These are phyloP conservation scores for Rhamnella rubrinervis DNA, from an alignment of 331 rosid genomes.

Conservation along the genomic window DNA sequence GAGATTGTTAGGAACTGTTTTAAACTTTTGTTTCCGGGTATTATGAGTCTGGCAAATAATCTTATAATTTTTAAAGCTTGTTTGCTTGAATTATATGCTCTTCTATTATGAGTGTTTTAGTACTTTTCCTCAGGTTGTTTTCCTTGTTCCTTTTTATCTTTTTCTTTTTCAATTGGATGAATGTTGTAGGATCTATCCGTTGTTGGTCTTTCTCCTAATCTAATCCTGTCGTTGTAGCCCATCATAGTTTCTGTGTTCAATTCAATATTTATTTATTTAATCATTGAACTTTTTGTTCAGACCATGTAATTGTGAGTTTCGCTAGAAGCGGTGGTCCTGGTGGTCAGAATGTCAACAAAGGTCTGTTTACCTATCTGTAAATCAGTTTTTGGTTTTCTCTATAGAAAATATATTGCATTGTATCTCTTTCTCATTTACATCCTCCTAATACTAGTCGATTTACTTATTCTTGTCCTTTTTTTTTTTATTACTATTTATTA, in stretches of 20 bases:
- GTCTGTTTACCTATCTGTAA: conserved; percentile 24
- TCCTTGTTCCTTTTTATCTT: too few relatives aligned
- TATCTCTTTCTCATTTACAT: not conserved
- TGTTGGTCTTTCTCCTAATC: not conserved
- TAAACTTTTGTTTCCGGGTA: too few relatives aligned
- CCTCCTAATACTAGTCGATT: not conserved
- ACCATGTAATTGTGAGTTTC: conserved; percentile 72
- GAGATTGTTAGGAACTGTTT: too few relatives aligned
- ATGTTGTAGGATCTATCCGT: too few relatives aligned
- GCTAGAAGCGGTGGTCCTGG: conserved; percentile 99
- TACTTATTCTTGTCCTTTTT: conserved; percentile 14
- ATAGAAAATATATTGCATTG: not conserved
- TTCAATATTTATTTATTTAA: not conserved
- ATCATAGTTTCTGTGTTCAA: not conserved
- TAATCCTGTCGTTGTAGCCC: not conserved
- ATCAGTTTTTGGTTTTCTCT: not conserved
- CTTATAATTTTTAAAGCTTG: too few relatives aligned
- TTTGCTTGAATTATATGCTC: too few relatives aligned
- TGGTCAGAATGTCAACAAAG: conserved; percentile 95
- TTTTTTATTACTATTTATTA: not conserved
- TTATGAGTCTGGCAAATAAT: too few relatives aligned
- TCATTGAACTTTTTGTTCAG: conserved; percentile 34
- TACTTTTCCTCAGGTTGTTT: too few relatives aligned
- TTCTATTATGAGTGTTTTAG: too few relatives aligned
- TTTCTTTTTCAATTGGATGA: too few relatives aligned